Evolutionary conservation across 495 filamentous ascomycete genomes (phyloP), one percentile per base, ranked within the genome.

Genomic region (Hypoxylon subgilvum): DNA sequence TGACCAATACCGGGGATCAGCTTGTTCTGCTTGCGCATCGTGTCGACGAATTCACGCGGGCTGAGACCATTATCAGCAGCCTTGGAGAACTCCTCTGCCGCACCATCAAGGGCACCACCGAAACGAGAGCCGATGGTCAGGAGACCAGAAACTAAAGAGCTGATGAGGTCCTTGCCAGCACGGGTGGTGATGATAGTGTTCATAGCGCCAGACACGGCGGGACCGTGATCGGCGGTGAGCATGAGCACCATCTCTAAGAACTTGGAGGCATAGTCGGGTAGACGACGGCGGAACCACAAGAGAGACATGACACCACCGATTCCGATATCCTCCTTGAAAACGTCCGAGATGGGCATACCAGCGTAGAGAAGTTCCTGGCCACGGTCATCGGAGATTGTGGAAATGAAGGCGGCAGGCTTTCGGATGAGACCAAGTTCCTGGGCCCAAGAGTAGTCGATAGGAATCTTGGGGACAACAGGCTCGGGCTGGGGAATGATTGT

Each of bases 161-260:
- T 90, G 82, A 98, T 96, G 60, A 98, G 82, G 76, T 98, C 94
- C 82, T 98, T 98, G 70, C 94, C 94, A 50, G 94, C 94, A 86
- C 94, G 88, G 39, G 94, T 98, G 48, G 94, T 98, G 75, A 98
- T 97, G 77, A 98, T 98, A 61, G 94, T 98, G 87, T 98, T 98
- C 94, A 98, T 98, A 67, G 94, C 94, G 80, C 94, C 94, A 63
- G 94, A 98, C 57, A 98, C 94, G 69, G 94, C 94, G 35, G 94
- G 94, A 77, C 94, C 94, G 85, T 98, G 94, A 72, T 98, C 94
- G 65, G 94, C 94, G 67, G 94, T 98, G 72, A 98, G 85, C 94
- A 98, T 98, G 74, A 98, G 92, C 63, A 98, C 95, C 94, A 98
- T 98, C 84, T 98, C 94, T 62, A 98, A 78, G 86, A 98, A 98